Conservation (phyloP, 2,329 filamentous ascomycete genomes). For the Trichoderma sp. region DNA sequence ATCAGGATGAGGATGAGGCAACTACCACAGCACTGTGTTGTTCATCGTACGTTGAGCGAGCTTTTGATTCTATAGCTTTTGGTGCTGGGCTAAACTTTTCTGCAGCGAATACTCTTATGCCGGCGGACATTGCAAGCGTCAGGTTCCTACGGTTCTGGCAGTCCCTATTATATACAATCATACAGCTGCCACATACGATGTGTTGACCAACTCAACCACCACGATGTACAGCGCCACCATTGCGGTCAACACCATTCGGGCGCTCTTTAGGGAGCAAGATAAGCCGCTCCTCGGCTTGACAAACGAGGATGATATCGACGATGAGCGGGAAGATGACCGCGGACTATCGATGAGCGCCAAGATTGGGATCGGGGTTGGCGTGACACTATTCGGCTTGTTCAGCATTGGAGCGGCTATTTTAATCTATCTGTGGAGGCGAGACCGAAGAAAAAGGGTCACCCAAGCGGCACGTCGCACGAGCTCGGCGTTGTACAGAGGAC, state of each 20-base stretch:
- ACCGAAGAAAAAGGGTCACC: neutral
- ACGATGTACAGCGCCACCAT: constrained; percentile 41
- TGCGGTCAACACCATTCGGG: constrained; percentile 41
- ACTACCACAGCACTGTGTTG: constrained; percentile 45
- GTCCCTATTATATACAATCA: constrained; percentile 41
- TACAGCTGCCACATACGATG: constrained; percentile 38
- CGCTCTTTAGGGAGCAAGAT: constrained; percentile 41
- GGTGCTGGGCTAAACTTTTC: constrained; percentile 21
- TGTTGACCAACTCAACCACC: constrained; percentile 39
- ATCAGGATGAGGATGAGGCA: constrained; percentile 31
- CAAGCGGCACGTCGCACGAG: constrained; percentile 26
- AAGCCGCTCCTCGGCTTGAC: constrained; percentile 37
- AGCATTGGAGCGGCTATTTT: constrained; percentile 31
- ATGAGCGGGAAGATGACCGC: constrained; percentile 24
- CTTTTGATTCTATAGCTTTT: neutral
- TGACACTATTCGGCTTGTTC: constrained; percentile 34
- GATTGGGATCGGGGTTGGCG: constrained; percentile 40
- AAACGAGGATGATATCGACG: constrained; percentile 35
- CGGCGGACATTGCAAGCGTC: constrained; percentile 38
- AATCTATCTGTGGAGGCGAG: constrained; percentile 31
- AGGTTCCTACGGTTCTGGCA: constrained; percentile 39
- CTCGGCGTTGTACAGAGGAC: constrained; percentile 28
- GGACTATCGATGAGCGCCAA: constrained; percentile 34
- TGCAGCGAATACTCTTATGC: constrained; percentile 39
- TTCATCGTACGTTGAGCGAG: constrained; percentile 39